Evolutionary conservation across 2,329 filamentous ascomycete genomes (phyloP), one percentile per base, ranked within the genome.

Genomic region (Cladophialophora exuberans): DNA sequence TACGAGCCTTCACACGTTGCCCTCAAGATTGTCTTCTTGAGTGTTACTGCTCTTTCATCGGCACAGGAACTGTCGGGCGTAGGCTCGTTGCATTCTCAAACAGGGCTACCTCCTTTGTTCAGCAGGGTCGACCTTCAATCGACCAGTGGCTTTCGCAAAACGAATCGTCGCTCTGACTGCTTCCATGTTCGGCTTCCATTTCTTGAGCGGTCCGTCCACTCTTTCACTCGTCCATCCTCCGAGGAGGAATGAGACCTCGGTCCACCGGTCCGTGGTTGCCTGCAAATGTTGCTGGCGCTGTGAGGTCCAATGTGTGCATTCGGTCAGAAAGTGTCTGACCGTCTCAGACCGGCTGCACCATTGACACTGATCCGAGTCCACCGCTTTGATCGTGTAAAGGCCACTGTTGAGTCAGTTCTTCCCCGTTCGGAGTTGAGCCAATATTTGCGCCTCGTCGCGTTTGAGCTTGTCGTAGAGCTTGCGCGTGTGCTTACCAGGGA

Each of bases 1-100:
- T 4, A 35, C 31, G 31, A 35, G 31, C 42, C 6, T 11, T 45
- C n/a, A 45, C 42, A 45, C 42, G 25, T 45, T 23, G 23, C 23
- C 42, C 42, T 45, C 42, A 26, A 45, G 3, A 45, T 23, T 45
- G 3, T 45, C 43, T 46, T 46, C 43, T 31, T 46, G 43, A 46
- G 43, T 46, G 43, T 46, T 46, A 31, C 43, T 46, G 43, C 43
- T 46, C 43, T 46, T 46, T 46, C 43, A 46, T 46, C 43, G 43
- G 43, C 43, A 46, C 25, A 46, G 43, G 43, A 46, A 46, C 43
- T 31, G 43, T 46, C 25, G 22, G 33, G 25, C 33, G 43, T 30
- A 15, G 43, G 43, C 23, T 46, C 43, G 13, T 31, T 46, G 6
- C 43, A 46, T 46, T 46, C 43, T 46, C 43, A 31, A 46, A 46